Conservation (phyloP, 2,329 filamentous ascomycete genomes). For the Talaromyces albobiverticillius region DNA sequence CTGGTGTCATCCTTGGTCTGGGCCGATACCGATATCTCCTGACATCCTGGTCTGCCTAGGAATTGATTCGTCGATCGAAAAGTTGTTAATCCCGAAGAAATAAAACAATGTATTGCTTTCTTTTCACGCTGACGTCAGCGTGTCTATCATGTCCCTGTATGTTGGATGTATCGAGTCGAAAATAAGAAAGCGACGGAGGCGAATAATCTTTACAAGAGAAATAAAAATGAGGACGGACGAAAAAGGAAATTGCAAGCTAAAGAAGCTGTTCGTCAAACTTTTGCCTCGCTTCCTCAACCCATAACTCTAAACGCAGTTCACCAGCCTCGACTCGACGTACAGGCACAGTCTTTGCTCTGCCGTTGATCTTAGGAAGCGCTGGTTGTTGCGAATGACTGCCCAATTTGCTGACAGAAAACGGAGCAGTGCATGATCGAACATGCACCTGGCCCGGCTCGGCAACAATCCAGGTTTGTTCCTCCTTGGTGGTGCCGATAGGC, state of each 20-base stretch:
- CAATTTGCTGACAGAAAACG: slow-evolving; percentile 37
- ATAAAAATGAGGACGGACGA: neutral
- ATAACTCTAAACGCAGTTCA: slow-evolving; percentile 65
- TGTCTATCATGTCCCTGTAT: neutral
- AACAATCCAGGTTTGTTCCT: slow-evolving; percentile 60
- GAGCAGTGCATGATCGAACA: slow-evolving; percentile 37
- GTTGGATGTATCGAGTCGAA: neutral
- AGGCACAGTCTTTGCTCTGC: slow-evolving; percentile 57
- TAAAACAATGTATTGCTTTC: neutral
- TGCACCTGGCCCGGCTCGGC: slow-evolving; percentile 50
- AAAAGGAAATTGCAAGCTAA: neutral
- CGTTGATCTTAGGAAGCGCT: slow-evolving; percentile 35
- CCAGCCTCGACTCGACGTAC: slow-evolving; percentile 63
- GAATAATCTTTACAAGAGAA: slow-evolving; percentile 11
- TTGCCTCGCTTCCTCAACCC: slow-evolving; percentile 64
- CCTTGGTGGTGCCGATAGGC: slow-evolving; percentile 44
- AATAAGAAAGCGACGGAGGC: neutral
- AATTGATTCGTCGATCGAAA: neutral
- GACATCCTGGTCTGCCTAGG: neutral
- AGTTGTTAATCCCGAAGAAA: neutral
- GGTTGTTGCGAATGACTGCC: slow-evolving; percentile 30
- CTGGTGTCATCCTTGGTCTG: neutral
- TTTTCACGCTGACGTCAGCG: neutral
- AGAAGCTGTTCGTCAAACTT: slow-evolving; percentile 40
- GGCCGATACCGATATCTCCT: neutral